Evolutionary conservation across 2,329 filamentous ascomycete species (phyloP).

Genomic region (Ophiostoma angusticollis): DNA sequence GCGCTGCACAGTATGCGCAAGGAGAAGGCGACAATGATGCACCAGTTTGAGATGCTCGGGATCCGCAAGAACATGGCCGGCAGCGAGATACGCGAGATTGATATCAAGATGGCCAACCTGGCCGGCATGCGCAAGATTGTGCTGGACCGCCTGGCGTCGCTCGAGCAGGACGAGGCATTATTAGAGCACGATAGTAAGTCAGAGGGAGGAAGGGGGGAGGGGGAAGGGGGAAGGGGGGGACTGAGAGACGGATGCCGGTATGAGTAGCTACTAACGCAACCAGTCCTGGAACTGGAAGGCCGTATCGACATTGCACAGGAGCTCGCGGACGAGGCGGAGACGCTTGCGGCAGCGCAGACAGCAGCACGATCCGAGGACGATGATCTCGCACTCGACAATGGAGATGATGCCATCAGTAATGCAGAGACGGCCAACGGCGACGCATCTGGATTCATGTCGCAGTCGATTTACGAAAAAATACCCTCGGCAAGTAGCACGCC

Average conservation of each 20-base stretch:
- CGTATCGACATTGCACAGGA: conserved; percentile 49
- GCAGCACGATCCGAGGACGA: conserved; percentile 40
- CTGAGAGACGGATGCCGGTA: too few relatives aligned
- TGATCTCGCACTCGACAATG: conserved; percentile 37
- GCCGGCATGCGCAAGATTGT: conserved; percentile 88
- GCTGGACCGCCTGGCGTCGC: conserved; percentile 66
- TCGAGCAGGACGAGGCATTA: conserved; percentile 84
- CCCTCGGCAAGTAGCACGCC: conserved; percentile 42
- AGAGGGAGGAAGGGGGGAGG: too few relatives aligned
- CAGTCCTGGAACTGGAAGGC: conserved; percentile 50
- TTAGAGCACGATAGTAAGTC: conserved; percentile 76
- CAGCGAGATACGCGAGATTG: conserved; percentile 89
- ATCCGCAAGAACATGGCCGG: conserved; percentile 96
- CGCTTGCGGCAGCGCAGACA: conserved; percentile 38
- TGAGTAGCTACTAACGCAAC: conserved; percentile 24
- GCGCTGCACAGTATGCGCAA: conserved; percentile 62
- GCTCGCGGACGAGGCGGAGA: conserved; percentile 45
- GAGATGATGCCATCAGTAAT: conserved; percentile 27
- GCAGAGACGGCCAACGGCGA: conserved; percentile 10
- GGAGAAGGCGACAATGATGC: conserved; percentile 67
- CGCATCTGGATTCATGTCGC: conserved; percentile 69
- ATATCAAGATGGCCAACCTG: conserved; percentile 90
- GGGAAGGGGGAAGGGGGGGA: too few relatives aligned
- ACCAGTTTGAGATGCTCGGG: conserved; percentile 79
- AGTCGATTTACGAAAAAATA: conserved; percentile 92